These are phyloP conservation scores for Withania somnifera DNA, from an alignment of 305 asterid genomes.

Conservation along the genomic window DNA sequence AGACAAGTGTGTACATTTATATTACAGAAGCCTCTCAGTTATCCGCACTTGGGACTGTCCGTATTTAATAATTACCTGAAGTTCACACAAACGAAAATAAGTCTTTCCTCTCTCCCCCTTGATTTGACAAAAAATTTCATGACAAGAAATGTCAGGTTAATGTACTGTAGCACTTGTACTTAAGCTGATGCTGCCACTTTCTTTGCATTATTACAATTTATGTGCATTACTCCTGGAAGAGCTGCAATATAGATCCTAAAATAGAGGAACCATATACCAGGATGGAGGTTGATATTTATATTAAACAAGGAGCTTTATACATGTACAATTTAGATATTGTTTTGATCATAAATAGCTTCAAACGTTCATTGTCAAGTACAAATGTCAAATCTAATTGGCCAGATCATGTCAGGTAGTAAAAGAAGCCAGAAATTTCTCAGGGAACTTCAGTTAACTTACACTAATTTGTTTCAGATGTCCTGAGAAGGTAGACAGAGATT, in stretches of 20 bases:
- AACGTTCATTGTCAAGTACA: not conserved
- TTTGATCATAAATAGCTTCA: not conserved
- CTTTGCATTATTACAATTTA: not conserved
- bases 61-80: not conserved
- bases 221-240: not conserved
- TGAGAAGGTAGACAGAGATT: conserved; percentile 94
- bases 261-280: not conserved
- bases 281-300: not conserved
- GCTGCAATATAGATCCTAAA: not conserved
- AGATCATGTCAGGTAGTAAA: not conserved
- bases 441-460: conserved; percentile 43
- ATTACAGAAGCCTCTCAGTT: not conserved
- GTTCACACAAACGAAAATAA: not conserved
- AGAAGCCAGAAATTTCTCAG: not conserved
- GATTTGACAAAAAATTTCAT: not conserved
- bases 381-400: not conserved
- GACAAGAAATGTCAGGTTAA: not conserved
- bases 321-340: not conserved
- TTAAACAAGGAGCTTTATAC: not conserved
- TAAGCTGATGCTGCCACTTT: not conserved
- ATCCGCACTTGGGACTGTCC: not conserved
- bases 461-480: conserved; percentile 97
- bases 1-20: not conserved
- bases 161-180: not conserved
- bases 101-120: not conserved